A percentile compares a stretch with the other conserved stretches of the same genome.
Conservation (phyloP, 352 stramenopile genomes). For the Phytophthora syringae region DNA sequence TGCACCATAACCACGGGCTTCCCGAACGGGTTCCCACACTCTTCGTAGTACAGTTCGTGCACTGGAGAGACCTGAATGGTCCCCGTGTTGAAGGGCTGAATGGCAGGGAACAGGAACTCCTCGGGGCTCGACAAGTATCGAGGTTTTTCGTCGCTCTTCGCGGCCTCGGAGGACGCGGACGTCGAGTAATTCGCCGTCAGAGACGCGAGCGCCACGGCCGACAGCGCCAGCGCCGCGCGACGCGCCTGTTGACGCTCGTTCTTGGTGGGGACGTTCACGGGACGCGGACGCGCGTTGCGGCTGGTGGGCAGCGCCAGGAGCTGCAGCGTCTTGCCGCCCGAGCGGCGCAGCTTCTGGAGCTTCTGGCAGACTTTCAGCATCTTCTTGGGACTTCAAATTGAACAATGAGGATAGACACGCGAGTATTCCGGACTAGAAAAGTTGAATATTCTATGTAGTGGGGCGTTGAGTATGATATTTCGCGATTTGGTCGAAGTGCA, state of each 20-base stretch:
- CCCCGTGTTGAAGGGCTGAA: conserved; percentile 86
- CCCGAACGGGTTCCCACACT: conserved; percentile 86
- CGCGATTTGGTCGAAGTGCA: not conserved
- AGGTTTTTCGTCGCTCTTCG: conserved; percentile 18
- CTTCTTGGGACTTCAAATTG: conserved; percentile 17
- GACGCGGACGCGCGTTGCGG: conserved; percentile 21
- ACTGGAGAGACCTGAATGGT: conserved; percentile 80
- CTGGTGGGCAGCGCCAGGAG: conserved; percentile 32
- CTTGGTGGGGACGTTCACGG: conserved; percentile 31
- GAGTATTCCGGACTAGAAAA: not conserved
- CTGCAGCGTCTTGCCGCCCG: conserved; percentile 37
- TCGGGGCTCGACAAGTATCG: conserved; percentile 57
- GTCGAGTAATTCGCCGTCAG: conserved; percentile 36
- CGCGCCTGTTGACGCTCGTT: conserved; percentile 21
- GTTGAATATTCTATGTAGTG: not conserved
- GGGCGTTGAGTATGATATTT: not conserved
- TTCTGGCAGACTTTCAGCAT: conserved; percentile 32
- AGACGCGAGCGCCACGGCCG: conserved; percentile 33
- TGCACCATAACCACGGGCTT: conserved; percentile 95
- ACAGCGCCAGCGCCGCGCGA: conserved; percentile 29
- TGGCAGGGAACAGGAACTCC: conserved; percentile 82
- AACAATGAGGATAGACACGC: conserved; percentile 10
- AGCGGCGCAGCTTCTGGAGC: conserved; percentile 22
- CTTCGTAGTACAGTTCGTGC: conserved; percentile 93
- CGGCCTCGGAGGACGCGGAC: conserved; percentile 29